phyloP scores from a whole-genome alignment of 2,329 filamentous ascomycete genomes.

The Diaporthe sp. region DNA sequence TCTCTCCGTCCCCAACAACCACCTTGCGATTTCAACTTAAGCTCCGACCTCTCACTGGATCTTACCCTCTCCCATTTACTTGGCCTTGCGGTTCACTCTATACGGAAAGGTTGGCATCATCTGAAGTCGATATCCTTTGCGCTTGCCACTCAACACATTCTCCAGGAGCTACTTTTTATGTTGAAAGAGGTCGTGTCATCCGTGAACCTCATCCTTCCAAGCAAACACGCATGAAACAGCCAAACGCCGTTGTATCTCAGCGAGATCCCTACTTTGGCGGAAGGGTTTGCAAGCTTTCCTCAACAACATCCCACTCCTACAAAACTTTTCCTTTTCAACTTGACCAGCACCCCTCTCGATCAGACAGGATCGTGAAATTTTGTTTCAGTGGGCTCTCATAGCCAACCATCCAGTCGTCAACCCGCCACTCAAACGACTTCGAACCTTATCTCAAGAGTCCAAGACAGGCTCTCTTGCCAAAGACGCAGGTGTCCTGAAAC shows the following conservation, averaged over 20 bases:
- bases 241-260: not conserved
- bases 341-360: not conserved
- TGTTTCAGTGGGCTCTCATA: not conserved
- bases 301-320: not conserved
- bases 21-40: not conserved
- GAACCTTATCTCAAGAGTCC: not conserved
- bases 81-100: not conserved
- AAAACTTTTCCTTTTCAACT: not conserved
- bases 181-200: not conserved
- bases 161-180: not conserved
- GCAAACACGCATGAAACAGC: not conserved
- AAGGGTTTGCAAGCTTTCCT: not conserved
- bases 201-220: not conserved
- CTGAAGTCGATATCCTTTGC: not conserved
- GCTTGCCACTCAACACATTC: not conserved
- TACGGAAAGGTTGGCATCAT: not conserved
- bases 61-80: not conserved
- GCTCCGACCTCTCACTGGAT: not conserved
- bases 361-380: not conserved
- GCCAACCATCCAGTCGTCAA: not conserved
- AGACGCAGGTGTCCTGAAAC: not conserved
- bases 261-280: not conserved
- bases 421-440: not conserved
- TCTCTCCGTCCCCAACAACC: not conserved
- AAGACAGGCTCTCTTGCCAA: not conserved